Percentiles rank a stretch among this genome's conserved stretches.
Evolutionary conservation across 2,329 filamentous ascomycete genomes (phyloP).

Genomic region (Decorospora gaudefroyi): DNA sequence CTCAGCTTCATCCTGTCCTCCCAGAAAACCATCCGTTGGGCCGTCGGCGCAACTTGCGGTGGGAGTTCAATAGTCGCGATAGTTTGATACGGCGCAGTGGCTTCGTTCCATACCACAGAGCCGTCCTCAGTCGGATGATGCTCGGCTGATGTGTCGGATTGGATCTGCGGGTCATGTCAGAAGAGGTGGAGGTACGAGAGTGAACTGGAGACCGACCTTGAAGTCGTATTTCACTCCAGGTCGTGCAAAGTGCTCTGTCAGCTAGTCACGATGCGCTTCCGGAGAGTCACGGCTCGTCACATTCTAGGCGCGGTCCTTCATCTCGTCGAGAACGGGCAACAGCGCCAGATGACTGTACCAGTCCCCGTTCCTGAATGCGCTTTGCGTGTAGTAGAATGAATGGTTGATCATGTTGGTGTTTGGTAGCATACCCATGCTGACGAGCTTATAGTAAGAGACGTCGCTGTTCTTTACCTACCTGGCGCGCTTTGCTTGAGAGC

Average conservation of each 20-base stretch:
- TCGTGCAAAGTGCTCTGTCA: constrained; percentile 26
- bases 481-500: constrained; percentile 37
- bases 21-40: constrained; percentile 33
- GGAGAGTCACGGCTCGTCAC: constrained; percentile 26
- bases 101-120: constrained; percentile 39
- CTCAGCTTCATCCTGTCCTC: constrained; percentile 39
- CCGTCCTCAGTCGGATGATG: constrained; percentile 41
- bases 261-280: constrained; percentile 35
- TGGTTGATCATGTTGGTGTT: constrained; percentile 48
- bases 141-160: constrained; percentile 34
- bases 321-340: constrained; percentile 30
- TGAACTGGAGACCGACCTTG: constrained; percentile 12
- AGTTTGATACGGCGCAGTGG: constrained; percentile 37
- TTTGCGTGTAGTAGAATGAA: constrained; percentile 39
- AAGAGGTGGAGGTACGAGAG: not conserved
- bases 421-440: constrained; percentile 9
- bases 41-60: constrained; percentile 31
- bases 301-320: constrained; percentile 24
- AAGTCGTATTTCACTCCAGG: constrained; percentile 39
- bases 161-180: constrained; percentile 23
- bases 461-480: constrained; percentile 18
- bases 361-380: constrained; percentile 37
- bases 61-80: constrained; percentile 35
- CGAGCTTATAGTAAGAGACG: not conserved
- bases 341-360: constrained; percentile 38